Conservation (phyloP, 2,329 filamentous ascomycete species). For the Bipolaris oryzae region DNA sequence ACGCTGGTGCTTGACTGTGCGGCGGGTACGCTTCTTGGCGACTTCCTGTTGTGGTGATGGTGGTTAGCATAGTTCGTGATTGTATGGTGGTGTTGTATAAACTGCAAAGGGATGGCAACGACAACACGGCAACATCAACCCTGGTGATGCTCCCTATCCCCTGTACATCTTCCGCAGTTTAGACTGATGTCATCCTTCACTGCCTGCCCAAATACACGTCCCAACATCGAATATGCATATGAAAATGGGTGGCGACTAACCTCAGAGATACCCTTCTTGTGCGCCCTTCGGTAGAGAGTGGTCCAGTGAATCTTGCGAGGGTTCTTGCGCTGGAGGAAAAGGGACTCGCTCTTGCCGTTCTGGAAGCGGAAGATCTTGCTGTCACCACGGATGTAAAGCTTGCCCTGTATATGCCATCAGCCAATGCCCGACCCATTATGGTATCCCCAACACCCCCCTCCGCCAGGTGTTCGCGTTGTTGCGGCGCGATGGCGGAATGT, state of each 20-base stretch:
- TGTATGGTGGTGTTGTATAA: neutral
- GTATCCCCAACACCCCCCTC: conserved; percentile 9
- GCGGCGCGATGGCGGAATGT: conserved; percentile 28
- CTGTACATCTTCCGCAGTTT: conserved; percentile 8
- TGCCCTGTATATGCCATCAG: conserved; percentile 70
- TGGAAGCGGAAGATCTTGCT: conserved; percentile 99
- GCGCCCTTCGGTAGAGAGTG: conserved; percentile 95
- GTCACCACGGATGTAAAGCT: conserved; percentile 99
- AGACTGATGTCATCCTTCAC: conserved; percentile 32
- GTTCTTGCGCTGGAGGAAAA: conserved; percentile 99
- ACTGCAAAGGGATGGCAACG: neutral
- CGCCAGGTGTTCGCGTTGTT: conserved; percentile 24
- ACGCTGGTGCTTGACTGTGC: conserved; percentile 97
- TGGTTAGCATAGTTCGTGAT: conserved; percentile 27
- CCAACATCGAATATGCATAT: conserved; percentile 3
- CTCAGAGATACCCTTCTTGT: conserved; percentile 99
- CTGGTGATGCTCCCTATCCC: neutral
- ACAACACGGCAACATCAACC: neutral
- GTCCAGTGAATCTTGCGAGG: conserved; percentile 99
- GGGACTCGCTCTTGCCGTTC: conserved; percentile 99
- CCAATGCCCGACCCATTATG: conserved; percentile 22
- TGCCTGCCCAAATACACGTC: conserved; percentile 5
- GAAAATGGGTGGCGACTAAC: conserved; percentile 60
- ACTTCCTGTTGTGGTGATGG: conserved; percentile 73
- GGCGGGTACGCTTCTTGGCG: conserved; percentile 99